Evolutionary conservation across 805 yeast species (phyloP).

Genomic region (Barnettozyma botsteinii): DNA sequence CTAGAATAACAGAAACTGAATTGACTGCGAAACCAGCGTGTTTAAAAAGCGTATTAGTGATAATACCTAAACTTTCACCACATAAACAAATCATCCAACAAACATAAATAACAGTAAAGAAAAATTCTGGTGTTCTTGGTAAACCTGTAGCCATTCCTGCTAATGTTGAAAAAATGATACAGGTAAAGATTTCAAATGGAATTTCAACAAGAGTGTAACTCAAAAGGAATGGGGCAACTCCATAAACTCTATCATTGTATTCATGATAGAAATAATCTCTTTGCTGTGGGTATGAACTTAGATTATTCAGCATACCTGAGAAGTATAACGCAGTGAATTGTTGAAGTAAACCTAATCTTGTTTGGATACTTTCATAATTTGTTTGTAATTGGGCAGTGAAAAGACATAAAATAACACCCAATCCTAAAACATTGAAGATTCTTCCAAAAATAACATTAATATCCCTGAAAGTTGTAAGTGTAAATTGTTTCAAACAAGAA

Average conservation of each 20-base stretch:
- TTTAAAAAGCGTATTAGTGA: conserved; percentile 64
- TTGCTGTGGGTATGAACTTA: conserved; percentile 70
- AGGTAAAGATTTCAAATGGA: conserved; percentile 60
- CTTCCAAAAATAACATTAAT: conserved; percentile 58
- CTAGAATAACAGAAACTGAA: conserved; percentile 56
- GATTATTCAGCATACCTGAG: conserved; percentile 75
- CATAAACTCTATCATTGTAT: conserved; percentile 67
- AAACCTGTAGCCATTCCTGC: conserved; percentile 68
- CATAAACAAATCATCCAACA: conserved; percentile 53
- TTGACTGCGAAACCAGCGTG: conserved; percentile 81
- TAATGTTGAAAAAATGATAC: conserved; percentile 53
- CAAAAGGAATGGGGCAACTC: conserved; percentile 56
- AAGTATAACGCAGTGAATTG: conserved; percentile 68
- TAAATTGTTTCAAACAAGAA: conserved; percentile 20
- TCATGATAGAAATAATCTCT: conserved; percentile 77
- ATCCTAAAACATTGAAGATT: conserved; percentile 57
- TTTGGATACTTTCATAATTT: conserved; percentile 45
- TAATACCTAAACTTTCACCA: conserved; percentile 82
- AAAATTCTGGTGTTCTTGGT: conserved; percentile 61
- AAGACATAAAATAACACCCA: conserved; percentile 63
- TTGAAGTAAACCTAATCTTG: conserved; percentile 73
- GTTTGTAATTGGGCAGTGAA: conserved; percentile 57
- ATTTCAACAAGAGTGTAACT: conserved; percentile 56
- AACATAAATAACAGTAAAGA: conserved; percentile 55
- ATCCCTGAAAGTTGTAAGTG: conserved; percentile 34